Evolutionary conservation across 345 rosid species (phyloP).

Genomic region (Gossypium arboreum): DNA sequence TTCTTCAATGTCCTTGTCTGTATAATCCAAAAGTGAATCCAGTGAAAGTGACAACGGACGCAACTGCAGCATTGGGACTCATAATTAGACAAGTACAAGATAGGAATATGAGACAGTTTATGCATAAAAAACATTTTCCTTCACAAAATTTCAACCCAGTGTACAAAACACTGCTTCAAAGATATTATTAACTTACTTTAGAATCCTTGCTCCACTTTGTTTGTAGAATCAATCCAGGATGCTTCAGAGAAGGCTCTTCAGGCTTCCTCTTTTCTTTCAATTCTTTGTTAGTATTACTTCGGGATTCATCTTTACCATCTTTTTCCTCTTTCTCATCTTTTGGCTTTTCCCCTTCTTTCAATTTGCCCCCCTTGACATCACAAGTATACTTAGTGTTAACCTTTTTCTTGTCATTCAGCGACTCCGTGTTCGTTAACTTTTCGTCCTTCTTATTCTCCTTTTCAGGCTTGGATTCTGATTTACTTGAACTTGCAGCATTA

Average conservation of each 20-base stretch:
- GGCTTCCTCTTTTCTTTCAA: constrained; percentile 61
- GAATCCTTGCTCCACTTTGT: constrained; percentile 58
- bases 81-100: constrained; percentile 14
- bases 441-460: constrained; percentile 49
- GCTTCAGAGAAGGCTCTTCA: constrained; percentile 68
- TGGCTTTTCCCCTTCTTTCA: constrained; percentile 31
- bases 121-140: not conserved
- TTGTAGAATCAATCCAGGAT: constrained; percentile 74
- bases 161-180: constrained; percentile 5
- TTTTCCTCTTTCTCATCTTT: constrained; percentile 32
- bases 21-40: constrained; percentile 91
- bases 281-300: constrained; percentile 45
- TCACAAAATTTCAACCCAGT: not conserved
- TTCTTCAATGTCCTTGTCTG: constrained; percentile 84
- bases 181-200: constrained; percentile 49
- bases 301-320: constrained; percentile 41
- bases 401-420: constrained; percentile 38
- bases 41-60: constrained; percentile 77
- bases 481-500: constrained; percentile 30
- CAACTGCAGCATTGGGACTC: constrained; percentile 38
- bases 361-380: constrained; percentile 40
- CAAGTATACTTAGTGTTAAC: constrained; percentile 30
- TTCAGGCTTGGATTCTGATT: constrained; percentile 27
- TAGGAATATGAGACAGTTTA: not conserved
- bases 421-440: constrained; percentile 35